These are phyloP conservation scores for Blastocladiella emersonii DNA, from an alignment of 371 early-diverging fungal species.

Conservation along the genomic window DNA sequence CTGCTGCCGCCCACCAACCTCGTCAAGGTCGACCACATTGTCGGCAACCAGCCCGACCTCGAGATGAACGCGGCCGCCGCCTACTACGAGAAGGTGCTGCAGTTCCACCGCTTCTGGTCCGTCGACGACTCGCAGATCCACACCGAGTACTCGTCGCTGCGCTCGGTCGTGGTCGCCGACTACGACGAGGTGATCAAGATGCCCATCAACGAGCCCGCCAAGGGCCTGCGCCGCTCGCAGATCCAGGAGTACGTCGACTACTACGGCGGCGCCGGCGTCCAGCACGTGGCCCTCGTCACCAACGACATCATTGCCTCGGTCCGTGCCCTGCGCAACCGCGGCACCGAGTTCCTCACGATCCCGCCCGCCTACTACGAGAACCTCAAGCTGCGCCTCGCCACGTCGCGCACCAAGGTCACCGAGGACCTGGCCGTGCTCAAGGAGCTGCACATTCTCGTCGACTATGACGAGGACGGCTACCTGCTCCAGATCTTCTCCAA, in stretches of 20 bases:
- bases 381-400: slow-evolving; percentile 50
- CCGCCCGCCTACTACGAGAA: slow-evolving; percentile 85
- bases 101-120: slow-evolving; percentile 96
- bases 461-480: slow-evolving; percentile 93
- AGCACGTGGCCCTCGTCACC: slow-evolving; percentile 91
- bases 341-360: slow-evolving; percentile 77
- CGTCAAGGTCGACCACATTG: slow-evolving; percentile 71
- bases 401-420: slow-evolving; percentile 48
- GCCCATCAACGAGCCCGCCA: slow-evolving; percentile 96
- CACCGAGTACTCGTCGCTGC: slow-evolving; percentile 86
- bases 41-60: slow-evolving; percentile 87
- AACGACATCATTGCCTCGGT: slow-evolving; percentile 74
- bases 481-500: slow-evolving; percentile 86
- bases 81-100: slow-evolving; percentile 68
- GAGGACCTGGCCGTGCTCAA: slow-evolving; percentile 73
- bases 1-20: slow-evolving; percentile 27
- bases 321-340: slow-evolving; percentile 60
- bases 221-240: slow-evolving; percentile 84
- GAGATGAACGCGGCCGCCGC: slow-evolving; percentile 78
- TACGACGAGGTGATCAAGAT: slow-evolving; percentile 83
- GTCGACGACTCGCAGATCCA: slow-evolving; percentile 93
- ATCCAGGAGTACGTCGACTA: slow-evolving; percentile 95
- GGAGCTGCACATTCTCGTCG: slow-evolving; percentile 77
- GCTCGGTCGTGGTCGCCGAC: slow-evolving; percentile 93
- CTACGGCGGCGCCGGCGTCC: slow-evolving; percentile 85